Conservation (phyloP, 1,284 basidiomycete species). For the Trichosporon asahii region DNA sequence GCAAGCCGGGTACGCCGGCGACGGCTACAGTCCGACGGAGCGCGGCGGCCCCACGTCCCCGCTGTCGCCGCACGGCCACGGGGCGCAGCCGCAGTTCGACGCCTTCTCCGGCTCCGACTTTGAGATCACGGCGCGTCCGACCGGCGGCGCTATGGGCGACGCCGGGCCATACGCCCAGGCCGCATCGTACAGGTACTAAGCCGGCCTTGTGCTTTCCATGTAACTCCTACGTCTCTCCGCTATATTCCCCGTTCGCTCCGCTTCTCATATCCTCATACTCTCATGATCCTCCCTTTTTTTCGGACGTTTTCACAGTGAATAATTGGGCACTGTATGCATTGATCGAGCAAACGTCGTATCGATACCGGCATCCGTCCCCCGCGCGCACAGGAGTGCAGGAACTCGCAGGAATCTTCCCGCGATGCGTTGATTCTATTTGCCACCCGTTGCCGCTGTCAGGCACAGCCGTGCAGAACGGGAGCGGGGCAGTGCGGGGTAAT, state of each 20-base stretch:
- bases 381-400: no score
- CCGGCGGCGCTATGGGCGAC: conserved; percentile 27
- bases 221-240: neutral
- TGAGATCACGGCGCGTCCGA: conserved; percentile 37
- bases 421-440: neutral
- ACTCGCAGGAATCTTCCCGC: no score
- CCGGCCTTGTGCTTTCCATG: neutral
- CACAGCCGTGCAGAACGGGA: neutral
- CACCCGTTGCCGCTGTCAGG: neutral
- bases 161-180: conserved; percentile 43
- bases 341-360: neutral
- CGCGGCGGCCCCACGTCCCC: neutral
- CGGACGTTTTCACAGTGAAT: neutral
- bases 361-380: no score
- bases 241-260: neutral
- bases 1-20: conserved; percentile 38
- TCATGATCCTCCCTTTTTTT: no score
- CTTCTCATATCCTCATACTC: neutral
- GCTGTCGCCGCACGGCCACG: neutral
- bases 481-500: neutral
- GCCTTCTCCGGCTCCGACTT: conserved; percentile 20
- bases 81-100: conserved; percentile 1
- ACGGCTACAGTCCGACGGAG: conserved; percentile 38
- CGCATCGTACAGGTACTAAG: conserved; percentile 36
- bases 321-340: conserved; percentile 3